Percentiles rank a stretch among this genome's conserved stretches.
These are phyloP conservation scores for Amanita brunnescens DNA, from an alignment of 768 basidiomycete species.

Conservation along the genomic window DNA sequence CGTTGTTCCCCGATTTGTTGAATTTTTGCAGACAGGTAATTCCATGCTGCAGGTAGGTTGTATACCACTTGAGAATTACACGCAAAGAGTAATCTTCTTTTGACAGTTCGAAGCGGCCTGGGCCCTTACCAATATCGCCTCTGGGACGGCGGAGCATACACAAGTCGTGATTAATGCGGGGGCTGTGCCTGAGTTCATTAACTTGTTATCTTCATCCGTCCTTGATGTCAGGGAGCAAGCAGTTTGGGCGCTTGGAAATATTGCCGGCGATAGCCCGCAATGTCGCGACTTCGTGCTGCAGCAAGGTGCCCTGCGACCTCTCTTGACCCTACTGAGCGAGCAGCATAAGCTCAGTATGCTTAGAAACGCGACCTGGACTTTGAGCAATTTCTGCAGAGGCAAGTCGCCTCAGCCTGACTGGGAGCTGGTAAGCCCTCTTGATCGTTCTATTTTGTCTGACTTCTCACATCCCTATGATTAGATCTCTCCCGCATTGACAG, in stretches of 20 bases:
- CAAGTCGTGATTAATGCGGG: slow-evolving; percentile 93
- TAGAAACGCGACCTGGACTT: slow-evolving; percentile 96
- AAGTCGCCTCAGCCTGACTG: slow-evolving; percentile 98
- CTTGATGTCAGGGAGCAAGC: slow-evolving; percentile 98
- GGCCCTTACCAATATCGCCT: slow-evolving; percentile 97
- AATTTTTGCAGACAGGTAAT: slow-evolving; percentile 76
- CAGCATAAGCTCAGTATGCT: slow-evolving; percentile 99
- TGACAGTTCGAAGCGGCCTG: slow-evolving; percentile 91
- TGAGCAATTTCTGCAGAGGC: slow-evolving; percentile 98
- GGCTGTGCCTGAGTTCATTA: slow-evolving; percentile 97
- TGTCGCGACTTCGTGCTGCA: slow-evolving; percentile 96
- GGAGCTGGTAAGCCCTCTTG: slow-evolving; percentile 65
- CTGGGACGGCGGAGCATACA: slow-evolving; percentile 96
- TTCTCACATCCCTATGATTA: slow-evolving; percentile 25
- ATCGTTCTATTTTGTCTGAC: slow-evolving; percentile 2
- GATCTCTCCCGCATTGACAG: slow-evolving; percentile 97
- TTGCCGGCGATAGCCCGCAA: slow-evolving; percentile 95
- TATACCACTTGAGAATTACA: slow-evolving; percentile 5
- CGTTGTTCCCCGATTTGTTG: slow-evolving; percentile 94
- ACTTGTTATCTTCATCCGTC: slow-evolving; percentile 87
- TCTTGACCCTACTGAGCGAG: slow-evolving; percentile 84
- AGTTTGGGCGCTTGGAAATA: slow-evolving; percentile 99
- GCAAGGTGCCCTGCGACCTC: slow-evolving; percentile 87
- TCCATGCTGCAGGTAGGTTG: slow-evolving; percentile 73
- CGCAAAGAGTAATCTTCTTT: slow-evolving; percentile 1